Evolutionary conservation across 495 filamentous ascomycete genomes (phyloP), one percentile per base, ranked within the genome.

Genomic region (Aspergillus sclerotioniger): DNA sequence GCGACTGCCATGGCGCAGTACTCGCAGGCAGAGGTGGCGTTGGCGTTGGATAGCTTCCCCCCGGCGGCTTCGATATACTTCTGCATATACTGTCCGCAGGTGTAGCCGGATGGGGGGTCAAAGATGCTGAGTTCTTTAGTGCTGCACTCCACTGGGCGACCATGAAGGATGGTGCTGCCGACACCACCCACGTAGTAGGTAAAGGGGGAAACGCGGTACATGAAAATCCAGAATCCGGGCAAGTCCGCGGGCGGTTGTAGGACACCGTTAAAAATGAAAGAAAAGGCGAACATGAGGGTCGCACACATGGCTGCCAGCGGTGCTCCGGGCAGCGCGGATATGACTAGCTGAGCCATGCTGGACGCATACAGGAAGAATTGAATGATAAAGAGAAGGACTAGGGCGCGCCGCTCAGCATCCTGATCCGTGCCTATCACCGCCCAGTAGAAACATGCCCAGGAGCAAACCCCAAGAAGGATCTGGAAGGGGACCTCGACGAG

Each of bases 201-300:
- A 48, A 90, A 83, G 5, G 88, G 86, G 12, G 82, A 86, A 50
- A 87, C 78, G 37, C 84, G 82, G 63, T 90, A 89, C 82, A 89
- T 86, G 77, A 90, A 90, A 56, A 86, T 86, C 87, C 87, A 90
- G 78, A 90, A 90, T 8, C 79, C 62, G 3, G 86, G 86, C 4
- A 88, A 68, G 4, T 71, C 76, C 19, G 65, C 64, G 5, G 86
- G 85, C 8, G 69, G 78, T 44, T 84, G 81, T 66, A 91, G 79
- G 33, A 90, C 84, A 73, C 73, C 73, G 43, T 65, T 69, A 67
- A 86, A 85, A 57, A 83, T 72, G 59, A 82, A 77, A 35, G 67
- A 76, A 53, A 87, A 75, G 61, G 79, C 76, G 61, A 82, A 85
- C 51, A 80, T 65, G 46, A 87, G 67, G 16, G 82, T 79, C 16